Evolutionary conservation across 2,329 filamentous ascomycete species (phyloP).

Genomic region (Diaporthe sp.): DNA sequence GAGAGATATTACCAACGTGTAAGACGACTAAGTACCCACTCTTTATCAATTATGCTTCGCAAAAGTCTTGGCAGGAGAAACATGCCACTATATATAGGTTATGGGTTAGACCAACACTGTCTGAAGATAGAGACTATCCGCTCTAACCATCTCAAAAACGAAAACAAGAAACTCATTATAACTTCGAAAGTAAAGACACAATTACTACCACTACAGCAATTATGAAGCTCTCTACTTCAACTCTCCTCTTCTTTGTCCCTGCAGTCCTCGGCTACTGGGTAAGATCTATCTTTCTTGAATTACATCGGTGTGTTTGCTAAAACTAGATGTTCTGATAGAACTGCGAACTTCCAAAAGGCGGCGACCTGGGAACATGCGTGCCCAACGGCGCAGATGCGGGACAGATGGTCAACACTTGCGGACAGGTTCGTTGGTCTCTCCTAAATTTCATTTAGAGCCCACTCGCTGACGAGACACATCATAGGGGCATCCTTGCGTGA

Average conservation of each 20-base stretch:
- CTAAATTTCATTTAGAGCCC: too few relatives aligned
- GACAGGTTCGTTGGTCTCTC: neutral
- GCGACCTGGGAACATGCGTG: neutral
- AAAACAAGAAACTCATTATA: neutral
- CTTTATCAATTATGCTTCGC: neutral
- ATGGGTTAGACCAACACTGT: too few relatives aligned
- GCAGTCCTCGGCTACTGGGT: slow-evolving; percentile 13
- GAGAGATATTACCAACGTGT: neutral
- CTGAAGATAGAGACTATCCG: neutral
- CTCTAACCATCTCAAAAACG: neutral
- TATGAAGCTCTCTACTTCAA: neutral
- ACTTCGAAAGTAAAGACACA: neutral
- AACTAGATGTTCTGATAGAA: neutral
- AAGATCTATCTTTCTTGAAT: neutral
- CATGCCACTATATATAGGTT: neutral
- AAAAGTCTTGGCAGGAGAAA: slow-evolving; percentile 12
- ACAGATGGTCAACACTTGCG: neutral
- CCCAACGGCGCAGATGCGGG: neutral
- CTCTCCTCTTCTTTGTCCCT: neutral
- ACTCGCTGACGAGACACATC: neutral
- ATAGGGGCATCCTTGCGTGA: neutral
- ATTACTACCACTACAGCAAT: neutral
- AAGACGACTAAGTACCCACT: neutral
- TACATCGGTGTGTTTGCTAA: neutral
- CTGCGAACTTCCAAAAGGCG: neutral